Conservation (phyloP, 345 rosid genomes). For the Sisymbrium irio region DNA sequence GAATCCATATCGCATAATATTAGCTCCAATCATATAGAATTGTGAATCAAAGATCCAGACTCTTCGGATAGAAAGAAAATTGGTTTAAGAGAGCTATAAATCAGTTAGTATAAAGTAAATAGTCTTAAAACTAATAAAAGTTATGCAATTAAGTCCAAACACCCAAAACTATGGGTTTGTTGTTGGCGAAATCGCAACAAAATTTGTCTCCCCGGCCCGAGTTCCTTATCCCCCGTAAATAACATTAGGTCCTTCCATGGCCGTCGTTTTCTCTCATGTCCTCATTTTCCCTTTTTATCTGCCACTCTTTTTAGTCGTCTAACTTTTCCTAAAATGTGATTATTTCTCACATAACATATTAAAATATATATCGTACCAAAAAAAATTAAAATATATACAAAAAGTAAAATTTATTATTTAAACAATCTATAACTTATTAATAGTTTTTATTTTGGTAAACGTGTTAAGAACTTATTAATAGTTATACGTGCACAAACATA, state of each 20-base stretch:
- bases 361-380: not conserved
- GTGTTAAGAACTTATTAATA: not conserved
- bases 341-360: not conserved
- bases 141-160: constrained; percentile 3
- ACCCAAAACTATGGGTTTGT: not conserved
- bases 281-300: not conserved
- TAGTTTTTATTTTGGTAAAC: too few species aligned
- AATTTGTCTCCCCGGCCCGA: not conserved
- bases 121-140: not conserved
- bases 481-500: not conserved
- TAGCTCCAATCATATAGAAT: not conserved
- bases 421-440: too few species aligned
- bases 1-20: not conserved
- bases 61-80: not conserved
- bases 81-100: not conserved
- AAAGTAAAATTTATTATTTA: not conserved
- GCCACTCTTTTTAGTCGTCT: not conserved
- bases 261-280: constrained; percentile 2
- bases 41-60: not conserved
- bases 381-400: not conserved
- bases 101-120: not conserved
- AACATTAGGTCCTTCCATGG: constrained; percentile 3
- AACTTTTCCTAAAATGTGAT: not conserved
- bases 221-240: not conserved
- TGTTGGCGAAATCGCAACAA: constrained; percentile 19